phyloP scores from a whole-genome alignment of 768 basidiomycete genomes.

The Clathrus columnatus region DNA sequence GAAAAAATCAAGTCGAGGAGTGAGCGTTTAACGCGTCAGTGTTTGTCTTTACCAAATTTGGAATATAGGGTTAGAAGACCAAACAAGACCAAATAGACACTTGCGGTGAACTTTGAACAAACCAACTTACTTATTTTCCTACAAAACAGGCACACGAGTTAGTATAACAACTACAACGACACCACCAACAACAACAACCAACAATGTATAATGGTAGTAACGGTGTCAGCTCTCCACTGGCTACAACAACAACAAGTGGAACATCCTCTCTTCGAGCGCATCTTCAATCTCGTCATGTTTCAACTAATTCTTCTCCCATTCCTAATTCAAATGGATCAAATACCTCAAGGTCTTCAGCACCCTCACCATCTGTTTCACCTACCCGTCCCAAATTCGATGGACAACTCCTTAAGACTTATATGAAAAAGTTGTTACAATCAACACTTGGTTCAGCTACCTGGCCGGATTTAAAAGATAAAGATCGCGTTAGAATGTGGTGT shows the following conservation, averaged over 20 bases:
- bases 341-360: constrained; percentile 48
- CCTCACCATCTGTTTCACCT: constrained; percentile 32
- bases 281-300: background rate
- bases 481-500: constrained; percentile 66
- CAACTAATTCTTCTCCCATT: background rate
- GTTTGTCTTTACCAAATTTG: too few relatives aligned
- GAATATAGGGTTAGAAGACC: too few relatives aligned
- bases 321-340: constrained; percentile 28
- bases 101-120: too few relatives aligned
- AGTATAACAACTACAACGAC: too few relatives aligned
- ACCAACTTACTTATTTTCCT: too few relatives aligned
- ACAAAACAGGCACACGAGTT: too few relatives aligned
- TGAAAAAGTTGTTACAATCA: constrained; percentile 69
- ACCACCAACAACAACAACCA: background rate
- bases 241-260: background rate
- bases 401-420: constrained; percentile 66
- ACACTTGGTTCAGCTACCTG: constrained; percentile 58
- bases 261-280: background rate
- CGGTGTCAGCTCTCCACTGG: background rate
- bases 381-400: constrained; percentile 53
- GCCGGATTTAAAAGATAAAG: constrained; percentile 61
- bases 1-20: too few relatives aligned
- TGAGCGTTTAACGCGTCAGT: too few relatives aligned
- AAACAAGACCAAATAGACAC: too few relatives aligned
- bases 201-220: background rate